Evolutionary conservation across 116 monocot species (phyloP), one percentile per base, ranked within the genome.

Genomic region (Cymodocea nodosa): DNA sequence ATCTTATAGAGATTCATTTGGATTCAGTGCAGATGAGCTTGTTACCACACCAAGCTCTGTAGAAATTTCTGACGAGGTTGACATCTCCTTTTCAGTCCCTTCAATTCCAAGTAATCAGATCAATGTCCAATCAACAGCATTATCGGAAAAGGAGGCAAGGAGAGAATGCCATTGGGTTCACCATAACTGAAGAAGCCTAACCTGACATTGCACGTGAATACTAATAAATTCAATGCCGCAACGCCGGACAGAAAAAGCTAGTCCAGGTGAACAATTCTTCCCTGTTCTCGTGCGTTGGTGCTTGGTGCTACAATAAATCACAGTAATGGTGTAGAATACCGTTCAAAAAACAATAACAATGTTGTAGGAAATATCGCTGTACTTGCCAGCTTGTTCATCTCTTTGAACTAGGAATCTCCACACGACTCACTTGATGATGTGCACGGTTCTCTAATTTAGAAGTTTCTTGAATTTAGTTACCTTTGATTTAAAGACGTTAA

Each of bases 1-100:
- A 68, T 87, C 94, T 55, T 95, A 95, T 65, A 87, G 94, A 76
- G 94, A 85, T 51, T 95, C 94, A 44, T 95, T 95, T 74, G 94
- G 94, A 6, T 95, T 95, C 62, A 90, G 94, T 73, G 90, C 90
- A 5, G 90, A 90, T 74, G 90, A 95, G 70, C 75, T 95, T 51
- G 75, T 85, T 11, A 68, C 80, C 14, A 75, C 82, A 8, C 90
- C 80, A 60, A 73, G 68, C 60, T 89, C 86, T 67, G 84, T 81
- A 30, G 86, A 80, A 71, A 67, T 84, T 69, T 71, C 86, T 60
- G 94, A 95, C 18, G 18, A 39, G 15, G 39, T 54, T 55, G 78
- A 72, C 5, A 83, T 65, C 25, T 84, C 84, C 23, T 94, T 94
- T 63, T 76, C 84, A 48, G 89, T 89, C 71, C 76, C 82, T 35